Conservation (phyloP, 208 protist species). For the Leishmania arabica region DNA sequence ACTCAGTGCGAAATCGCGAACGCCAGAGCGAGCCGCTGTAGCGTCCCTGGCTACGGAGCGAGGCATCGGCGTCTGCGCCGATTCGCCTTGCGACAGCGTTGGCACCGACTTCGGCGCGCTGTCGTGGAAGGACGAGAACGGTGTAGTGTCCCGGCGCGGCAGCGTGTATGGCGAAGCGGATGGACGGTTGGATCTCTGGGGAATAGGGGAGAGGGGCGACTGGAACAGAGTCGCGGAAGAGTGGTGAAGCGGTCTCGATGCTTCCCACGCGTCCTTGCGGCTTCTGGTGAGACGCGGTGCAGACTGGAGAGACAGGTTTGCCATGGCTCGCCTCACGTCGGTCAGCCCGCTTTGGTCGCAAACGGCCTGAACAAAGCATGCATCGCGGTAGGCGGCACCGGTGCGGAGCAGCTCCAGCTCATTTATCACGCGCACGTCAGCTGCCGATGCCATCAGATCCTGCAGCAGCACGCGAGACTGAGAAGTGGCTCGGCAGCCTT, state of each 20-base stretch:
- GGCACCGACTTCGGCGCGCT: conserved; percentile 1
- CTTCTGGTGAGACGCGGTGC: conserved; percentile 24
- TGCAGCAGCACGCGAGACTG: conserved; percentile 15
- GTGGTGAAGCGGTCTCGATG: not conserved
- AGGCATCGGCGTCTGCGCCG: conserved; percentile 22
- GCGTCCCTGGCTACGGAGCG: not conserved
- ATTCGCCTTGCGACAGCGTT: conserved; percentile 11
- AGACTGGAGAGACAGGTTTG: conserved; percentile 34
- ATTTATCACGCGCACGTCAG: conserved; percentile 64
- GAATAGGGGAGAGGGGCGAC: conserved; percentile 27
- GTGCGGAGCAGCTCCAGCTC: conserved; percentile 74
- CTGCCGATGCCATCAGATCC: conserved; percentile 49
- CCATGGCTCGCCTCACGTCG: conserved; percentile 24
- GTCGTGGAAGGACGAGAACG: not conserved
- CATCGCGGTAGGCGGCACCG: conserved; percentile 42
- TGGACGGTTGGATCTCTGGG: conserved; percentile 1
- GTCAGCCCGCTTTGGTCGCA: conserved; percentile 17
- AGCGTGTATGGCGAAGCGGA: conserved; percentile 25
- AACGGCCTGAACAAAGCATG: conserved; percentile 26
- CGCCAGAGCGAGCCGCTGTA: not conserved
- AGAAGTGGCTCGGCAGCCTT: conserved; percentile 9
- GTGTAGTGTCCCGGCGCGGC: conserved; percentile 7
- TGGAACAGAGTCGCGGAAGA: not conserved
- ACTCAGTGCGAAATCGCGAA: not conserved
- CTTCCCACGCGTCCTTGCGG: not conserved